These are phyloP conservation scores for Aspergillus jensenii DNA, from an alignment of 2,329 filamentous ascomycete genomes.

Conservation along the genomic window DNA sequence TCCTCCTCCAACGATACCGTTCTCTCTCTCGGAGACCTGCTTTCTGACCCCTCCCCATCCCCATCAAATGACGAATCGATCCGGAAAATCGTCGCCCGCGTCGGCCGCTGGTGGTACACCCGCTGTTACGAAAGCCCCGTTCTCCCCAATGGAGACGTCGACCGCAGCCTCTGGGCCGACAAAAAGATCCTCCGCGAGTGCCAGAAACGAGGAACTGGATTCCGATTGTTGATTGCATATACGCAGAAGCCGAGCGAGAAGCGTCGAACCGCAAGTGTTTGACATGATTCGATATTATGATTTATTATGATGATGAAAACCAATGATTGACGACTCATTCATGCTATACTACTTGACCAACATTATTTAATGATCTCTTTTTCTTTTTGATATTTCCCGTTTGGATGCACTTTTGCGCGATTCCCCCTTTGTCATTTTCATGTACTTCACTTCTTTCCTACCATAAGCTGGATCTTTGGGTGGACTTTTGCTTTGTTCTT, in stretches of 20 bases:
- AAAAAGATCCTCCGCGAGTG: constrained; percentile 76
- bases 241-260: constrained; percentile 70
- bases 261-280: constrained; percentile 46
- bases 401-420: constrained; percentile 7
- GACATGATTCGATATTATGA: background rate
- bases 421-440: constrained; percentile 11
- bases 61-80: constrained; percentile 77
- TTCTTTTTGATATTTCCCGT: background rate
- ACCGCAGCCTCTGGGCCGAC: constrained; percentile 76
- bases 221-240: constrained; percentile 89
- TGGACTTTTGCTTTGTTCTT: constrained; percentile 6
- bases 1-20: constrained; percentile 40
- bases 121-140: constrained; percentile 80
- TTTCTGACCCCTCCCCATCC: constrained; percentile 68
- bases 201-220: constrained; percentile 79
- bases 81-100: constrained; percentile 85
- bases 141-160: constrained; percentile 48
- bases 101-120: constrained; percentile 95
- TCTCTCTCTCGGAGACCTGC: constrained; percentile 65
- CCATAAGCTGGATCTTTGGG: constrained; percentile 15
- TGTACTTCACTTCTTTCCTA: constrained; percentile 6
- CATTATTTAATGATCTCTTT: constrained; percentile 6
- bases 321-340: constrained; percentile 1
- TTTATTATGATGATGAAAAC: constrained; percentile 11
- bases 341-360: background rate